Conservation (phyloP, 2,329 filamentous ascomycete genomes). For the Diplodia mutila region DNA sequence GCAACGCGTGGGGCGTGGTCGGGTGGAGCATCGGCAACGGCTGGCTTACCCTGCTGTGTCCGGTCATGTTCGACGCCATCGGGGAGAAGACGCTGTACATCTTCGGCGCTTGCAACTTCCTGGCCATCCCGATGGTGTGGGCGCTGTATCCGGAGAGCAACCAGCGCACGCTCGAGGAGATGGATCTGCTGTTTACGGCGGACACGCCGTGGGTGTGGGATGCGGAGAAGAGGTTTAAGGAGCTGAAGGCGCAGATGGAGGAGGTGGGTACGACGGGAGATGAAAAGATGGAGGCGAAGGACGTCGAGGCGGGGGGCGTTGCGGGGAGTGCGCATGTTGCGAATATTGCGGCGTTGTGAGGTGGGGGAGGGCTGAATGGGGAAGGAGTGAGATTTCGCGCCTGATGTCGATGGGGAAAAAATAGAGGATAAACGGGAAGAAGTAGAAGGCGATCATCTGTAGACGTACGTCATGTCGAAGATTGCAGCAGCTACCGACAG, state of each 20-base stretch:
- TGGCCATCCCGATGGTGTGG: slow-evolving; percentile 72
- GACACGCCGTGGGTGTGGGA: slow-evolving; percentile 69
- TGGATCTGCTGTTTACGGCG: slow-evolving; percentile 72
- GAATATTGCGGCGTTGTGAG: slow-evolving; percentile 10
- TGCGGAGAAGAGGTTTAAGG: slow-evolving; percentile 37
- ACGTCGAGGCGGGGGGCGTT: background rate
- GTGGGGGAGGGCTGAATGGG: background rate
- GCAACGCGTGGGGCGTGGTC: slow-evolving; percentile 75
- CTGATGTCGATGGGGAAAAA: background rate
- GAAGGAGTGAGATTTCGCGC: background rate
- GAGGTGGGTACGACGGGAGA: background rate
- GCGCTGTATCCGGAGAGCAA: slow-evolving; percentile 75
- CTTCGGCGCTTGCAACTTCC: slow-evolving; percentile 59
- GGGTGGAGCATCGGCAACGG: slow-evolving; percentile 78
- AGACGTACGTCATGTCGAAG: too few relatives aligned
- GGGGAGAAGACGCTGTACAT: slow-evolving; percentile 74
- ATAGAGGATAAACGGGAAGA: background rate
- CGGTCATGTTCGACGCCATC: slow-evolving; percentile 59
- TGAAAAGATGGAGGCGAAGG: background rate
- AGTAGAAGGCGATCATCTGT: too few relatives aligned
- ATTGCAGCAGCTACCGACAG: too few relatives aligned
- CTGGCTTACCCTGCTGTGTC: slow-evolving; percentile 56
- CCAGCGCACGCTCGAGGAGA: slow-evolving; percentile 74
- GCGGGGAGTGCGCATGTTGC: background rate
- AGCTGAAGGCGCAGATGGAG: slow-evolving; percentile 28